Conservation (phyloP, 163 green algal species). For the Scenedesmus sp. region DNA sequence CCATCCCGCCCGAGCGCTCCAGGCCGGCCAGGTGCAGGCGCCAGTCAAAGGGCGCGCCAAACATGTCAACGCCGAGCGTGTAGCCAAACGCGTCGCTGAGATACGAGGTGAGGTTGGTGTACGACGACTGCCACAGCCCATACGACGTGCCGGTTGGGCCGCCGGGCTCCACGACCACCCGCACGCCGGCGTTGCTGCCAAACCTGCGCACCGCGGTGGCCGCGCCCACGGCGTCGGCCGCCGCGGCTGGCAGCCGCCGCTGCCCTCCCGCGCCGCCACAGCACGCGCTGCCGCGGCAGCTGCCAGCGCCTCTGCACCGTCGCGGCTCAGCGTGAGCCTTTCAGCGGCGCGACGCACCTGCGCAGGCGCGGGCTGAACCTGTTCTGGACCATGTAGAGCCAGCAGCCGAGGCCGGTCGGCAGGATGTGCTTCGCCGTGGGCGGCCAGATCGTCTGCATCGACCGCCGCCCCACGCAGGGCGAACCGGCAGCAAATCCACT, state of each 20-base stretch:
- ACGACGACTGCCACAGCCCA: slow-evolving; percentile 15
- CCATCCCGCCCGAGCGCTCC: slow-evolving; percentile 11
- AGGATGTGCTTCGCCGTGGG: slow-evolving; percentile 24
- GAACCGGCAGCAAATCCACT: slow-evolving; percentile 10
- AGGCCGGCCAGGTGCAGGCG: slow-evolving; percentile 28
- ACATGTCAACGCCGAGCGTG: slow-evolving; percentile 36
- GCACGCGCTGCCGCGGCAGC: background rate
- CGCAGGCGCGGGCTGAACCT: background rate
- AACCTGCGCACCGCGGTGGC: slow-evolving; percentile 21
- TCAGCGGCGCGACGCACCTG: no score
- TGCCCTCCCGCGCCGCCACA: no score
- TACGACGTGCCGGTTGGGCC: slow-evolving; percentile 25
- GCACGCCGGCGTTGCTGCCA: slow-evolving; percentile 12
- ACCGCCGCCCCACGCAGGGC: slow-evolving; percentile 19
- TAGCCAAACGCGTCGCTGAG: slow-evolving; percentile 1
- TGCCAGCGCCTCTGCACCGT: background rate
- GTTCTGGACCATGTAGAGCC: slow-evolving; percentile 37
- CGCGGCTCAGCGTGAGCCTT: no score
- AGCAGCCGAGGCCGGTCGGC: slow-evolving; percentile 33
- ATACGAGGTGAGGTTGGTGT: slow-evolving; percentile 28
- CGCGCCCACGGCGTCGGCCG: no score
- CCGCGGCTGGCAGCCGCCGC: no score
- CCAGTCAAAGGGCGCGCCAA: slow-evolving; percentile 42
- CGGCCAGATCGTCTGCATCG: slow-evolving; percentile 11
- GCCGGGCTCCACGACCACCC: slow-evolving; percentile 7